Evolutionary conservation across 2,329 filamentous ascomycete species (phyloP).

Genomic region (Cladophialophora psammophila): DNA sequence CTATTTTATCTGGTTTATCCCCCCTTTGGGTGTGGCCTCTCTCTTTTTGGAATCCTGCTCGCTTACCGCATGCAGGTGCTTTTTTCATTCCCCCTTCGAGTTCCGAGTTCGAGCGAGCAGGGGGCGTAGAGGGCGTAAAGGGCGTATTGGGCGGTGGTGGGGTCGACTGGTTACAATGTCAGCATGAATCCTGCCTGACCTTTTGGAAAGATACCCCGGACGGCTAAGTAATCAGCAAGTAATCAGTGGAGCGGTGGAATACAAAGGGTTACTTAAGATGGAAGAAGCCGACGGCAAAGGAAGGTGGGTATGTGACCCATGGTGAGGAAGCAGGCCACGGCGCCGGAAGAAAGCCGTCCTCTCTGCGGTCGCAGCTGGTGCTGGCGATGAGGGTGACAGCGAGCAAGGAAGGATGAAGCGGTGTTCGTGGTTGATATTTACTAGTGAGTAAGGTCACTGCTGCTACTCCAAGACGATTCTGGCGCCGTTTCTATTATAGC

Average conservation of each 20-base stretch:
- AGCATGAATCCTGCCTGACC: background rate
- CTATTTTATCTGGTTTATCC: background rate
- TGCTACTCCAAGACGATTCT: conserved; percentile 8
- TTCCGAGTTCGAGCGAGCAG: background rate
- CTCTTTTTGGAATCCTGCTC: background rate
- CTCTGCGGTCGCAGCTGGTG: background rate
- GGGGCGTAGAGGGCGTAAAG: background rate
- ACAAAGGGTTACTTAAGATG: background rate
- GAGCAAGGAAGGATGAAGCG: too few species aligned
- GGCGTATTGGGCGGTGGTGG: background rate
- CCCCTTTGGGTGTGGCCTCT: background rate
- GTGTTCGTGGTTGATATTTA: background rate
- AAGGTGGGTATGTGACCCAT: background rate
- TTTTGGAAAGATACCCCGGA: background rate
- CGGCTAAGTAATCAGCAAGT: background rate
- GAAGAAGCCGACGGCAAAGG: background rate
- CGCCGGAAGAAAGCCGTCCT: background rate
- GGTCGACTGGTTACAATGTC: background rate
- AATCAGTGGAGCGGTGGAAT: background rate
- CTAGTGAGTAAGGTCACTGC: background rate
- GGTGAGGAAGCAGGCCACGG: background rate
- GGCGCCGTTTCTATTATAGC: conserved; percentile 48
- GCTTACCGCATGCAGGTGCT: conserved; percentile 21
- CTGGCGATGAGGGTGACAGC: background rate
- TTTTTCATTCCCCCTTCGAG: background rate